phyloP scores from a whole-genome alignment of 306 rosid genomes.

The Benincasa hispida region DNA sequence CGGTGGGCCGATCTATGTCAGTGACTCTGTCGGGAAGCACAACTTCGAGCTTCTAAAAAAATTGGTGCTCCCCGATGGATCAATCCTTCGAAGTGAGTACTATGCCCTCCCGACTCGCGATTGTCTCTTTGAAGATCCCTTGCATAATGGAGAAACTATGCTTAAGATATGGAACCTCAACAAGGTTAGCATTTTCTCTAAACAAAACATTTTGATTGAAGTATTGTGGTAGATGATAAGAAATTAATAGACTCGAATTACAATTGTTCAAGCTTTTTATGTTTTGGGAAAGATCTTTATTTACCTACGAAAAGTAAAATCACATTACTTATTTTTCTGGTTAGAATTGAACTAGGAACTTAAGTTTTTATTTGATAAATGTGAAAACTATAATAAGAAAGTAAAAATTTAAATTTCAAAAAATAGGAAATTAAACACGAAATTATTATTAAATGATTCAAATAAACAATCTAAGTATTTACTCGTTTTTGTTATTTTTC shows the following conservation, averaged over 20 bases:
- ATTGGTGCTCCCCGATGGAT: constrained; percentile 73
- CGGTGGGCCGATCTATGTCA: constrained; percentile 82
- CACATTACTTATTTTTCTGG: too few species aligned
- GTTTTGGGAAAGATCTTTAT: too few species aligned
- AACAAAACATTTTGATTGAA: neutral
- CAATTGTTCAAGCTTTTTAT: too few species aligned
- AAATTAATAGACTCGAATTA: neutral
- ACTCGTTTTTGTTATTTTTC: neutral
- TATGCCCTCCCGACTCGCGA: constrained; percentile 82
- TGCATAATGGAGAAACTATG: constrained; percentile 85
- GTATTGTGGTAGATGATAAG: neutral
- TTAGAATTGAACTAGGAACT: too few species aligned
- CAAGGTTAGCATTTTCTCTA: constrained; percentile 30
- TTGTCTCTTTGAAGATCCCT: constrained; percentile 75
- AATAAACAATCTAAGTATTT: too few species aligned
- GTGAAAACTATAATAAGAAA: too few species aligned
- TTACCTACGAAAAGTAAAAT: neutral
- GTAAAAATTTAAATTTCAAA: too few species aligned
- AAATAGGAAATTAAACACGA: too few species aligned
- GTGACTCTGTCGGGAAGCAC: constrained; percentile 70
- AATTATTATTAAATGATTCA: too few species aligned
- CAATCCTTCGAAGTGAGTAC: constrained; percentile 64
- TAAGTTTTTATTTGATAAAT: too few species aligned
- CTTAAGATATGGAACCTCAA: constrained; percentile 93
- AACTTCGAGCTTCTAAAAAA: constrained; percentile 64